Conservation (phyloP, 169 alveolate species). For the Perkinsus chesapeaki region DNA sequence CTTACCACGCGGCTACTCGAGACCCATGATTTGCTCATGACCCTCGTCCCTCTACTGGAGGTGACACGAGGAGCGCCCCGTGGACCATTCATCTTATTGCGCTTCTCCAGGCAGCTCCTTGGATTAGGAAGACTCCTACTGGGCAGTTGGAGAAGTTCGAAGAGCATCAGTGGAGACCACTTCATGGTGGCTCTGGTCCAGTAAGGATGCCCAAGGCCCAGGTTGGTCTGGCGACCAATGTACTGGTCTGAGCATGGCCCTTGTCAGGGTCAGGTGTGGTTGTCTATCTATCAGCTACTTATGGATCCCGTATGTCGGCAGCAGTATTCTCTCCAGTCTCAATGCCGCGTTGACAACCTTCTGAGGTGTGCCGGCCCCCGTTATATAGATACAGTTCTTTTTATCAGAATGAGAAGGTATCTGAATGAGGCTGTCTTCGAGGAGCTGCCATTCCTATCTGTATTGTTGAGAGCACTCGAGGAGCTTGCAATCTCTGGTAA, state of each 20-base stretch:
- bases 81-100: background rate
- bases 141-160: constrained; percentile 12
- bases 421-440: constrained; percentile 10
- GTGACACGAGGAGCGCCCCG: background rate
- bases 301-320: constrained; percentile 9
- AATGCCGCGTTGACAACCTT: constrained; percentile 4
- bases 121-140: background rate
- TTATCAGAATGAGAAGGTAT: background rate
- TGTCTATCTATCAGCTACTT: background rate
- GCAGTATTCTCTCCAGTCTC: background rate
- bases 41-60: constrained; percentile 8
- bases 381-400: background rate
- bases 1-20: constrained; percentile 4
- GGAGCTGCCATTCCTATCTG: background rate
- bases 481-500: constrained; percentile 8
- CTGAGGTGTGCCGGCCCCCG: background rate
- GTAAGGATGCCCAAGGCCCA: background rate
- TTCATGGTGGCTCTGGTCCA: background rate
- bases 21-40: constrained; percentile 8
- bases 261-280: background rate
- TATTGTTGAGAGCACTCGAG: background rate
- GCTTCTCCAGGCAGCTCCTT: background rate
- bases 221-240: background rate
- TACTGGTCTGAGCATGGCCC: background rate
- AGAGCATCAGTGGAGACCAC: background rate